Evolutionary conservation across 1,139 yeast species (phyloP).

Genomic region (Scheffersomyces illinoinensis): DNA sequence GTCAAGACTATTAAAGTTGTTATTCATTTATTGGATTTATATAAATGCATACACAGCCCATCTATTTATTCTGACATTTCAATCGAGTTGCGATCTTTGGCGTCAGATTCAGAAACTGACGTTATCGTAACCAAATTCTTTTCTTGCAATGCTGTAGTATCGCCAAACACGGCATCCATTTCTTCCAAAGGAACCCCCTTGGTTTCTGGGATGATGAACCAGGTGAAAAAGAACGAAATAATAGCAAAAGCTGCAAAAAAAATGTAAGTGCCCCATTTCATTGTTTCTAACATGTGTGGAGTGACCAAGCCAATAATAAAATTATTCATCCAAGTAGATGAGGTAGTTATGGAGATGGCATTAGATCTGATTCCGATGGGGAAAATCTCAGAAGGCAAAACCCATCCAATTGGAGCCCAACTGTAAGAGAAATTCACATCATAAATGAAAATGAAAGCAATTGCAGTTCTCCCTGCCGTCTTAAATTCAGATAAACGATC

Average conservation of each 20-base stretch:
- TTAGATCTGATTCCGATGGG: slow-evolving; percentile 55
- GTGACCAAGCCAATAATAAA: not conserved
- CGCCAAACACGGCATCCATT: slow-evolving; percentile 26
- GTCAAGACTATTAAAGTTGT: not conserved
- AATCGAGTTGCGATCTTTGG: not conserved
- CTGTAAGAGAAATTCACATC: not conserved
- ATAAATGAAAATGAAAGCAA: not conserved
- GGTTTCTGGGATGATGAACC: slow-evolving; percentile 25
- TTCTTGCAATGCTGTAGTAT: slow-evolving; percentile 5
- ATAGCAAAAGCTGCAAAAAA: not conserved
- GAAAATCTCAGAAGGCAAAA: slow-evolving; percentile 59
- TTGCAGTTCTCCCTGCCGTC: not conserved
- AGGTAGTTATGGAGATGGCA: slow-evolving; percentile 23
- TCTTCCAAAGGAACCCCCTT: slow-evolving; percentile 33
- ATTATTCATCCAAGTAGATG: not conserved
- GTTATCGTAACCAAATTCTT: not conserved
- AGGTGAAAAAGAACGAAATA: slow-evolving; percentile 15
- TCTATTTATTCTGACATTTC: not conserved
- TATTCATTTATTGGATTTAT: not conserved
- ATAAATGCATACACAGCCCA: no score
- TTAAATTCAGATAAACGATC: not conserved
- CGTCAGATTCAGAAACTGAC: not conserved
- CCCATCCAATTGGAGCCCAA: slow-evolving; percentile 33
- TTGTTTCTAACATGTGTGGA: not conserved
- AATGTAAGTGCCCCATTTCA: not conserved